These are phyloP conservation scores for Fusarium albidum DNA, from an alignment of 2,329 filamentous ascomycete species.

Conservation along the genomic window DNA sequence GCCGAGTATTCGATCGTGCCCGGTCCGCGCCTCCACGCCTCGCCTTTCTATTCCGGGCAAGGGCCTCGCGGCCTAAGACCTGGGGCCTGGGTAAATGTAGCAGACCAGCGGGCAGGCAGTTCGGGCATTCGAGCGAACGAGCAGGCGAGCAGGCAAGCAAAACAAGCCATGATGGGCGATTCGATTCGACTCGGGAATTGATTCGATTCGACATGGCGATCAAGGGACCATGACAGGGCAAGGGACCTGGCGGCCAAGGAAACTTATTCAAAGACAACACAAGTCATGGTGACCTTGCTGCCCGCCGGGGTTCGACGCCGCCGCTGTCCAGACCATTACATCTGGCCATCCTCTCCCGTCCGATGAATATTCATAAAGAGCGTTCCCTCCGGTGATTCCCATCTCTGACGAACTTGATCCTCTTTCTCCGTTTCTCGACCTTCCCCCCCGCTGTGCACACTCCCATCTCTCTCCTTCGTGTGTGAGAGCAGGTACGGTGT, in stretches of 20 bases:
- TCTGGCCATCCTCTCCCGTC: slow-evolving; percentile 18
- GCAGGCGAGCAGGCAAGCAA: slow-evolving; percentile 18
- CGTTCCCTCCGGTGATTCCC: slow-evolving; percentile 5
- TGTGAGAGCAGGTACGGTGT: slow-evolving; percentile 15
- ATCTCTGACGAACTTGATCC: slow-evolving; percentile 1
- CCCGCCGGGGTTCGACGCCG: slow-evolving; percentile 11
- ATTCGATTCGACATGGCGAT: slow-evolving; percentile 24
- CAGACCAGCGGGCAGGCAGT: slow-evolving; percentile 7
- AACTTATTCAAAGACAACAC: slow-evolving; percentile 19
- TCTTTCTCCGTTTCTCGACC: slow-evolving; percentile 10
- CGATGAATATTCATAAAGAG: slow-evolving; percentile 30
- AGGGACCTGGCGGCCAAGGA: slow-evolving; percentile 22
- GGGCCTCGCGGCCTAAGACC: slow-evolving; percentile 20
- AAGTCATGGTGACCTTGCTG: slow-evolving; percentile 17
- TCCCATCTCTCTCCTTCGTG: slow-evolving; percentile 10
- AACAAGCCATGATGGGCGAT: slow-evolving; percentile 20
- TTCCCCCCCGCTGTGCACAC: slow-evolving; percentile 7
- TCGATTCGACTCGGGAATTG: slow-evolving; percentile 27
- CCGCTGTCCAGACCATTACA: slow-evolving; percentile 11
- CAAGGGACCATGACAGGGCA: slow-evolving; percentile 29
- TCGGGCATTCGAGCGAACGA: slow-evolving; percentile 17
- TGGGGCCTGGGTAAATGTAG: slow-evolving; percentile 17
- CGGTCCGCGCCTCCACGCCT: slow-evolving; percentile 40
- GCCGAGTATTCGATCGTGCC: slow-evolving; percentile 41
- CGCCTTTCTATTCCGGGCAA: slow-evolving; percentile 37